Conservation (phyloP, 768 basidiomycete species). For the Chalciporus pseudorubinellus region DNA sequence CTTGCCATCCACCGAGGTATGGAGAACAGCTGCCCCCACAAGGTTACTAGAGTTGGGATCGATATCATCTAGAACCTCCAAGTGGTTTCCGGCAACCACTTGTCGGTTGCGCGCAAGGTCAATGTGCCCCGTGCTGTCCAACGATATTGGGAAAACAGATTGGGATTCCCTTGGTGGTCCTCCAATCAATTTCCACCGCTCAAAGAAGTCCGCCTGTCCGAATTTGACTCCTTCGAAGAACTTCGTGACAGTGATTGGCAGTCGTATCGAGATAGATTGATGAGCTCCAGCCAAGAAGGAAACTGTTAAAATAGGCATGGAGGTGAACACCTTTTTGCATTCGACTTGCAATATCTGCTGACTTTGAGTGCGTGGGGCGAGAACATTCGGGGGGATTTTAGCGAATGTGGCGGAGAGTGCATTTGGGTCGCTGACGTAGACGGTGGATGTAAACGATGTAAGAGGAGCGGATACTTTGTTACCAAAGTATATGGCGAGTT, state of each 20-base stretch:
- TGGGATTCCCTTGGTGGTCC: constrained; percentile 94
- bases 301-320: constrained; percentile 75
- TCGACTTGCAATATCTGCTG: constrained; percentile 94
- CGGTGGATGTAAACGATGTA: constrained; percentile 83
- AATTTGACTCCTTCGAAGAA: constrained; percentile 94
- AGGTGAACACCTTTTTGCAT: constrained; percentile 83
- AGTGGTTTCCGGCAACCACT: constrained; percentile 72
- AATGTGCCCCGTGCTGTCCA: constrained; percentile 67
- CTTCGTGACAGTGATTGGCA: constrained; percentile 87
- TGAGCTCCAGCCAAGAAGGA: constrained; percentile 93
- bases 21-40: constrained; percentile 94
- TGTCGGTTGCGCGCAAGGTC: constrained; percentile 72
- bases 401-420: constrained; percentile 82
- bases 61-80: constrained; percentile 77
- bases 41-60: constrained; percentile 95
- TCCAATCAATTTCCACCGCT: constrained; percentile 96
- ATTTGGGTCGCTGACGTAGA: constrained; percentile 70
- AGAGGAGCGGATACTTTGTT: constrained; percentile 92
- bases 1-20: constrained; percentile 89
- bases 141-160: constrained; percentile 73
- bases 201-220: constrained; percentile 85
- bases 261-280: constrained; percentile 76
- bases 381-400: constrained; percentile 83
- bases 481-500: constrained; percentile 91
- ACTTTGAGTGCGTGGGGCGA: constrained; percentile 80